Evolutionary conservation across 768 basidiomycete genomes (phyloP), one percentile per base, ranked within the genome.

Genomic region (Gyrodon lividus): DNA sequence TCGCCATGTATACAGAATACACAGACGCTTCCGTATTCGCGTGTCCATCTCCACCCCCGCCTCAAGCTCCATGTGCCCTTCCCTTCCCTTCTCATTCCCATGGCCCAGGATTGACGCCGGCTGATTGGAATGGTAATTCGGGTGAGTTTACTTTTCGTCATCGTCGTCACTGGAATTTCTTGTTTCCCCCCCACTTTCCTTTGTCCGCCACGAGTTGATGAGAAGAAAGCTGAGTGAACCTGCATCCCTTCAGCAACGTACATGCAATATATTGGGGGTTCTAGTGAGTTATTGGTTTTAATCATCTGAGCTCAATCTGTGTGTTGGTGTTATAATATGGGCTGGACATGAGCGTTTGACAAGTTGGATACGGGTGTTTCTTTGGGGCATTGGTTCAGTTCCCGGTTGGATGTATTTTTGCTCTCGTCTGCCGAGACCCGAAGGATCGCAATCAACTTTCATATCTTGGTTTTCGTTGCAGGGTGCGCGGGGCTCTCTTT

Each of bases 11-110:
- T 30, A 35, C 47, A 67, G 64, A 48, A 26, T 53, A 53, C 17
- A 42, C 39, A 13, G 51, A 56, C 10, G 43, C 19, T 2, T 60
- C 57, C 13, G 53, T 45, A 13, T 63, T 62, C 45, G 52, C 52
- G 20, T 50, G n/a, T 31, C 19, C 20, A 12, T 31, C 51, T 30
- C 41, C 43, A 7, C 14, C 44, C 20, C 4, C 30, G 0, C 40
- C 35, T 24, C 37, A 40, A 17, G 5, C 33, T 4, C 46, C 50
- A 6, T 47, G 31, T 28, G 28, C 28, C 43, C 14, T 31, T 12
- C 10, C 45, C 9, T 28, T 33, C 3, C 1, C n/a, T n/a, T 23
- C 51, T 42, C 34, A 28, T 34, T 8, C 19, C 5, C n/a, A 30
- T 19, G 13, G 20, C 0, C 49, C 41, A 17, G 22, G 42, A n/a